Evolutionary conservation across 192 early-diverging fungal species (phyloP).

Genomic region (Podila epicladia): DNA sequence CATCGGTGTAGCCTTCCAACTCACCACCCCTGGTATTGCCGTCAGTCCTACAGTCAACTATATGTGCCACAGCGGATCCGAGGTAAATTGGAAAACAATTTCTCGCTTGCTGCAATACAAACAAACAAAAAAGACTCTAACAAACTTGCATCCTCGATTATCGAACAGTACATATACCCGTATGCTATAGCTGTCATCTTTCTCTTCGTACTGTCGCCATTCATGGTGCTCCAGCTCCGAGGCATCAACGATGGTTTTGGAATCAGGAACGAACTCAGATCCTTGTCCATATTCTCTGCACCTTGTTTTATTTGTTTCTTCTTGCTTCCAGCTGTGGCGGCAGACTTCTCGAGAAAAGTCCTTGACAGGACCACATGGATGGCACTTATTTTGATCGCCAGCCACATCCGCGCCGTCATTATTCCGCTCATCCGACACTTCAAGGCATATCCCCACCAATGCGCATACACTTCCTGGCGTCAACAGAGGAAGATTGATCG

Average conservation of each 20-base stretch:
- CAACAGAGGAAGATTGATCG: neutral
- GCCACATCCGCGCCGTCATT: constrained; percentile 25
- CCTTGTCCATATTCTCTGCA: constrained; percentile 55
- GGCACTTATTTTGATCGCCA: constrained; percentile 16
- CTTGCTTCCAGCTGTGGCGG: constrained; percentile 39
- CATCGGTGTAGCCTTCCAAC: constrained; percentile 5
- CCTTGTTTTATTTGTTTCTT: constrained; percentile 53
- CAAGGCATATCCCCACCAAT: constrained; percentile 12
- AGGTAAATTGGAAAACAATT: constrained; percentile 8
- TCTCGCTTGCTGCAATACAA: neutral
- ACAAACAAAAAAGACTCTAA: neutral
- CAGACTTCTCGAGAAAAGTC: neutral
- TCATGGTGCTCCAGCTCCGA: constrained; percentile 58
- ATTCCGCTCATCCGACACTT: constrained; percentile 30
- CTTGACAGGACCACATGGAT: constrained; percentile 30
- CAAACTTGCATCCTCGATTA: neutral
- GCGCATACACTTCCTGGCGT: constrained; percentile 5
- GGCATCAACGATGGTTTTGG: constrained; percentile 62
- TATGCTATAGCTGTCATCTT: constrained; percentile 34
- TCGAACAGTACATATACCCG: constrained; percentile 19
- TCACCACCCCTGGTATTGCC: neutral
- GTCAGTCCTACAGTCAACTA: constrained; percentile 2
- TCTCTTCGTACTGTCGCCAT: constrained; percentile 57
- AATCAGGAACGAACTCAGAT: constrained; percentile 64
- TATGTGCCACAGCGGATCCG: constrained; percentile 16